phyloP scores from a whole-genome alignment of 495 filamentous ascomycete genomes.

The Penicillium robsamsonii region DNA sequence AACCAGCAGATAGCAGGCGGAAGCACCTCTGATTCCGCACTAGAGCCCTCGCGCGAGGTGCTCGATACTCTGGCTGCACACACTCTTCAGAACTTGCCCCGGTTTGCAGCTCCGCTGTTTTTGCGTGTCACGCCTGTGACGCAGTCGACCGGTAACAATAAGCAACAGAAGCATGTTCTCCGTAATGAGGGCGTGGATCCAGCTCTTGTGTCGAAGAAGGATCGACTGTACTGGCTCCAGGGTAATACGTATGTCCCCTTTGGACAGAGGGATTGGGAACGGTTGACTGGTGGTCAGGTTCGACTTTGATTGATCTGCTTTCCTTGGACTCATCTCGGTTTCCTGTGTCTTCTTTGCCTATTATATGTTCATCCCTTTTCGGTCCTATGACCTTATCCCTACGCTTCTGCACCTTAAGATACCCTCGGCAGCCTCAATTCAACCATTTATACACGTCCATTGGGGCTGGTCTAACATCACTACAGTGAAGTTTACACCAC shows the following conservation, averaged over 20 bases:
- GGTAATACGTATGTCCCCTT: constrained; percentile 67
- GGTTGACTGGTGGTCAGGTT: constrained; percentile 62
- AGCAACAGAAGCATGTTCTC: constrained; percentile 74
- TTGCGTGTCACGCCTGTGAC: constrained; percentile 61
- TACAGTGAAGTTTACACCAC: neutral
- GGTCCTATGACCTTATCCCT: neutral
- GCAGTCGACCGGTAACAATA: constrained; percentile 78
- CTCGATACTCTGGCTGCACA: constrained; percentile 62
- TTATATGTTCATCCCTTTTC: neutral
- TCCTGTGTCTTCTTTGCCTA: neutral
- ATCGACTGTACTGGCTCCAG: constrained; percentile 69
- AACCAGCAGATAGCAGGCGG: constrained; percentile 41
- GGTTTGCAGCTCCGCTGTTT: constrained; percentile 77
- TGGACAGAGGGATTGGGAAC: constrained; percentile 62
- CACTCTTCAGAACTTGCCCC: constrained; percentile 57
- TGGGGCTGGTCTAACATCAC: neutral
- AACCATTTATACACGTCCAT: neutral
- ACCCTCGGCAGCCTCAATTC: constrained; percentile 1
- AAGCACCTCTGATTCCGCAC: constrained; percentile 19
- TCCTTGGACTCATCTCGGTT: neutral
- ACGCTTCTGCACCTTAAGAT: neutral
- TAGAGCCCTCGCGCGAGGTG: constrained; percentile 38
- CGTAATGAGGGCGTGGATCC: constrained; percentile 74
- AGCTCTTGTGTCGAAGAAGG: constrained; percentile 47
- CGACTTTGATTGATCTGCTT: constrained; percentile 52